phyloP scores from a whole-genome alignment of 1,139 yeast species.

The Scheffersomyces lignicola region DNA sequence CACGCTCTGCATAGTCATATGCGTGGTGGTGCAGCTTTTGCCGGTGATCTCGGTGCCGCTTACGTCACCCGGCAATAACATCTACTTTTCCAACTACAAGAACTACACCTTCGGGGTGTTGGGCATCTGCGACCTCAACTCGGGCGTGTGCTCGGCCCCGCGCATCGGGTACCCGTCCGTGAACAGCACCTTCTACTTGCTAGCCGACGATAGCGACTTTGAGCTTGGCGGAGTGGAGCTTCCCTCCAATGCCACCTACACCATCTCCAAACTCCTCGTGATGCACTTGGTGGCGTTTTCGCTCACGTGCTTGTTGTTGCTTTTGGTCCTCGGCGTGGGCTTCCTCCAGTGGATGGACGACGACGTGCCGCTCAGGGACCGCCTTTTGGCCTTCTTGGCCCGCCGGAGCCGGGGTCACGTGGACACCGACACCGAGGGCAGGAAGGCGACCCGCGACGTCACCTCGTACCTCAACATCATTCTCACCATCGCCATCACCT shows the following conservation, averaged over 20 bases:
- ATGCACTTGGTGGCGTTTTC: slow-evolving; percentile 48
- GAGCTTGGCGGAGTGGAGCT: slow-evolving; percentile 29
- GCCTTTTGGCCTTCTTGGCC: slow-evolving; percentile 2
- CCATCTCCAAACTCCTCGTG: slow-evolving; percentile 43
- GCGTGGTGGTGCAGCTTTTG: slow-evolving; percentile 39
- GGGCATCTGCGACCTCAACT: slow-evolving; percentile 38
- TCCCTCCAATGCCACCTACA: slow-evolving; percentile 42
- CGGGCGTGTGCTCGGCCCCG: slow-evolving; percentile 30
- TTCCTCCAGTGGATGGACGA: slow-evolving; percentile 8
- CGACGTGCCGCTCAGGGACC: background rate
- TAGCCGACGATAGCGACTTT: slow-evolving; percentile 12
- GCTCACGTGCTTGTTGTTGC: slow-evolving; percentile 27
- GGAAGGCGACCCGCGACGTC: slow-evolving; percentile 19
- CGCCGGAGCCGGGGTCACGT: background rate
- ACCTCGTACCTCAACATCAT: slow-evolving; percentile 33
- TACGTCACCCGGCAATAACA: slow-evolving; percentile 22
- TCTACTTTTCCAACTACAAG: slow-evolving; percentile 32
- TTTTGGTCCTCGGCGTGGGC: slow-evolving; percentile 16
- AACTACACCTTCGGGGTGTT: slow-evolving; percentile 45
- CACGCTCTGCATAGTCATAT: slow-evolving; percentile 24
- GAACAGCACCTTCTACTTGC: slow-evolving; percentile 19
- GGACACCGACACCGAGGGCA: background rate
- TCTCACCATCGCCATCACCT: slow-evolving; percentile 32
- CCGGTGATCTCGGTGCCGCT: slow-evolving; percentile 47
- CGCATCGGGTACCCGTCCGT: slow-evolving; percentile 39